A percentile compares a stretch with the other conserved stretches of the same genome.
phyloP scores from a whole-genome alignment of 164 flowering plant species.

The Macadamia tetraphylla region DNA sequence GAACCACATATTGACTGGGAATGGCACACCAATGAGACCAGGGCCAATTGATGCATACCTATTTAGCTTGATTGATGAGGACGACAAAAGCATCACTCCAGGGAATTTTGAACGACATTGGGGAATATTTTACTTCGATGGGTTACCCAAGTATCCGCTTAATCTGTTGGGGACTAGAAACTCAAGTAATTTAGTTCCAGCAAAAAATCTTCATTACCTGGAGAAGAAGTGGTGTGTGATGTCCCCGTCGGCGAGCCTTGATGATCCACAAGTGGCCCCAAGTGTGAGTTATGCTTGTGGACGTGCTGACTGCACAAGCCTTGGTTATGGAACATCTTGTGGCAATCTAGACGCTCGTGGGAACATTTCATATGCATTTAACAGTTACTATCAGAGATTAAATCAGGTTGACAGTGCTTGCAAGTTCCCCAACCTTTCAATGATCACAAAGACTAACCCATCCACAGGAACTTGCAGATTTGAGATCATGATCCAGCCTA shows the following conservation, averaged over 20 bases:
- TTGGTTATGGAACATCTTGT: constrained; percentile 33
- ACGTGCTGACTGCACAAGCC: constrained; percentile 33
- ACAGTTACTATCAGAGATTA: constrained; percentile 32
- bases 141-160: constrained; percentile 12
- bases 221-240: constrained; percentile 30
- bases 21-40: constrained; percentile 17
- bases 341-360: constrained; percentile 19
- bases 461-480: constrained; percentile 28
- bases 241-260: constrained; percentile 18
- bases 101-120: constrained; percentile 20
- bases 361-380: constrained; percentile 37
- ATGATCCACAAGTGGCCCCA: constrained; percentile 22
- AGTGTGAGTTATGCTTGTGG: constrained; percentile 38
- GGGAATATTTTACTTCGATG: constrained; percentile 19
- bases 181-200: constrained; percentile 18
- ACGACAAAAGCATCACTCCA: constrained; percentile 16
- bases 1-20: constrained; percentile 1
- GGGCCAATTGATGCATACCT: constrained; percentile 17
- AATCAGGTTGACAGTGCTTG: constrained; percentile 31
- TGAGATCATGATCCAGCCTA: constrained; percentile 24
- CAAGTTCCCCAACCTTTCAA: constrained; percentile 22
- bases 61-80: constrained; percentile 21
- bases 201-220: constrained; percentile 18
- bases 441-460: constrained; percentile 23
- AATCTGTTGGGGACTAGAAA: constrained; percentile 8